phyloP scores from a whole-genome alignment of 2,329 filamentous ascomycete species.

The Byssoonygena ceratinophila region DNA sequence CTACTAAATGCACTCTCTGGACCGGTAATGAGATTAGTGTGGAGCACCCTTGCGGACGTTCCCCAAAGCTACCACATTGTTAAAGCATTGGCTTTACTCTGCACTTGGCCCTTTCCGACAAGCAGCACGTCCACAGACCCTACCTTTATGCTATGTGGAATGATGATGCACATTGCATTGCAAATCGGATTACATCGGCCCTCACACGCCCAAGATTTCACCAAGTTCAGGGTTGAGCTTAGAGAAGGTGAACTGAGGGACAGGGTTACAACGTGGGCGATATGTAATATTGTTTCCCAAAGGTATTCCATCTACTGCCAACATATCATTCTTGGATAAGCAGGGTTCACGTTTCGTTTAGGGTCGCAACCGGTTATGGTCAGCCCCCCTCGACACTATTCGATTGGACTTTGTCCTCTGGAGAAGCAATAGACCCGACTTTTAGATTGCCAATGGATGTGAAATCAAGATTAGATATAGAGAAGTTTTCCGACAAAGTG shows the following conservation, averaged over 20 bases:
- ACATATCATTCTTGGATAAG: slow-evolving; percentile 16
- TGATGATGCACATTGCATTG: slow-evolving; percentile 60
- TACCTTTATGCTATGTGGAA: slow-evolving; percentile 54
- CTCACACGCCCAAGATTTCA: slow-evolving; percentile 50
- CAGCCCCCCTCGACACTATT: slow-evolving; percentile 54
- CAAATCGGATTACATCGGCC: slow-evolving; percentile 56
- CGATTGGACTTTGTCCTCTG: slow-evolving; percentile 46
- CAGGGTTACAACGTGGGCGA: slow-evolving; percentile 55
- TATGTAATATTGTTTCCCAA: slow-evolving; percentile 58
- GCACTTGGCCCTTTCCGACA: slow-evolving; percentile 55
- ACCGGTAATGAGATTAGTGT: slow-evolving; percentile 49
- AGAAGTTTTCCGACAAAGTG: slow-evolving; percentile 50
- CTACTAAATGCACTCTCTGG: slow-evolving; percentile 44
- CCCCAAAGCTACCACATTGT: slow-evolving; percentile 55
- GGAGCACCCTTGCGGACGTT: slow-evolving; percentile 51
- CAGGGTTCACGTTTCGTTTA: slow-evolving; percentile 20
- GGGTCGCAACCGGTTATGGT: slow-evolving; percentile 57
- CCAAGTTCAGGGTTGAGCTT: slow-evolving; percentile 43
- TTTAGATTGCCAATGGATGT: slow-evolving; percentile 45
- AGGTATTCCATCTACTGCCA: slow-evolving; percentile 43
- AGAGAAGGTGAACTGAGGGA: slow-evolving; percentile 54
- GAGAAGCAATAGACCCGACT: slow-evolving; percentile 35
- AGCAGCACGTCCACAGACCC: slow-evolving; percentile 54
- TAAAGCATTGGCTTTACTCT: slow-evolving; percentile 53
- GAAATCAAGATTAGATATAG: slow-evolving; percentile 44